Evolutionary conservation across 2,329 filamentous ascomycete species (phyloP), one percentile per base, ranked within the genome.

Genomic region (Amesomyces nigricolor): DNA sequence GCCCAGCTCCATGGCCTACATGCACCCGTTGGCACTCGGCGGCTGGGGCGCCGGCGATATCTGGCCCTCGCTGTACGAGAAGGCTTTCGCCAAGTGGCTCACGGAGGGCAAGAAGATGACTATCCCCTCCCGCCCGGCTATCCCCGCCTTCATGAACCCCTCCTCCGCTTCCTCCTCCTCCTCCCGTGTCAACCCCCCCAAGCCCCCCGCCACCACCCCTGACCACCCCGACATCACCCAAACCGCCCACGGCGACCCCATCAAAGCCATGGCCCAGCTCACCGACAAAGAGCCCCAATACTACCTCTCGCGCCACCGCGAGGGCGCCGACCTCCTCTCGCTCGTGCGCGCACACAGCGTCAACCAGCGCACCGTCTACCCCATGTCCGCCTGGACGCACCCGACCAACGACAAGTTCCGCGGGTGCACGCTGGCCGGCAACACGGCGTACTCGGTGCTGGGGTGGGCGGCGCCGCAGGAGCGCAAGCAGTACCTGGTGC

Each of bases 81-180:
- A 76, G 69, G 74, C 73, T 13, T 76, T 75, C 54, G 67, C 74
- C 61, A 73, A 73, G 65, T 76, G 74, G 74, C 66, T 74, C 59
- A 47, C 47, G 1, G 46, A 40, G 44, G 57, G 57, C 60, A 61
- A 62, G 45, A 62, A 63, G 35, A 47, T 5, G 44, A 47, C 26
- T 3, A 37, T 26, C 6, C 22, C 22, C 22, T 26, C 22, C 4
- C 22, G 22, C 2, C 22, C 22, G 22, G 22, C 22, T 4, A 26
- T 26, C 22, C 6, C 22, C 22, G 22, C 22, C 22, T 26, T 26
- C 22, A 26, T 26, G 22, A 26, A 26, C 22, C 22, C 22, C 22
- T 26, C 22, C 22, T 26, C 6, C 22, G 22, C 22, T 6, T 26
- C 22, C 22, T 26, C 22, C 22, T 26, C 22, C 26, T 54, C 51